phyloP scores from a whole-genome alignment of 2,329 filamentous ascomycete species.

The Amauroascus niger region DNA sequence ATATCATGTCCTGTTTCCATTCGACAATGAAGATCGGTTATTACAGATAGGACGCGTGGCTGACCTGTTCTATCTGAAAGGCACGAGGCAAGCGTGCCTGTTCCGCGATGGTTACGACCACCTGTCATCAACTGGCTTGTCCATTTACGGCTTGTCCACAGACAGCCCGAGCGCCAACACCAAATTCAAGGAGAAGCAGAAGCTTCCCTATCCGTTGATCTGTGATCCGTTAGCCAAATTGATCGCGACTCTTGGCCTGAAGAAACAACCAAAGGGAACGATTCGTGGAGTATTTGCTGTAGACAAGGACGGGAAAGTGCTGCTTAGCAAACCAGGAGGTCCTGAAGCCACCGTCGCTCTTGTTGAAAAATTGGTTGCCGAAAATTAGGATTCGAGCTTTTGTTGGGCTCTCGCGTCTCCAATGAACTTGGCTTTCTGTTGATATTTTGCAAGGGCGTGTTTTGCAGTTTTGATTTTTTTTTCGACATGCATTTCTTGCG shows the following conservation, averaged over 20 bases:
- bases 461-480: not conserved
- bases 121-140: slow-evolving; percentile 66
- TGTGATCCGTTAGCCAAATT: slow-evolving; percentile 68
- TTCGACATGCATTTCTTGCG: not conserved
- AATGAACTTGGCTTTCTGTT: not conserved
- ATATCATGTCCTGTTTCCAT: too few species aligned
- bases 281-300: slow-evolving; percentile 81
- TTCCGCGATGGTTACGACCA: slow-evolving; percentile 78
- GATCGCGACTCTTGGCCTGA: slow-evolving; percentile 78
- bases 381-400: slow-evolving; percentile 20
- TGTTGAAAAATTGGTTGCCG: slow-evolving; percentile 60
- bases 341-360: slow-evolving; percentile 68
- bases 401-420: not conserved
- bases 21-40: too few species aligned
- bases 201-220: slow-evolving; percentile 75
- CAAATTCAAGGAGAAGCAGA: slow-evolving; percentile 84
- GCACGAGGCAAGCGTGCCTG: slow-evolving; percentile 84
- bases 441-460: not conserved
- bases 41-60: not conserved
- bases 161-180: slow-evolving; percentile 89
- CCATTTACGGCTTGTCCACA: slow-evolving; percentile 80
- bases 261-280: slow-evolving; percentile 72
- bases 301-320: slow-evolving; percentile 69
- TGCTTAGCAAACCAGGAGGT: slow-evolving; percentile 63
- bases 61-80: slow-evolving; percentile 38